phyloP scores from a whole-genome alignment of 2,329 filamentous ascomycete species.

The Lecanicillium sp. region DNA sequence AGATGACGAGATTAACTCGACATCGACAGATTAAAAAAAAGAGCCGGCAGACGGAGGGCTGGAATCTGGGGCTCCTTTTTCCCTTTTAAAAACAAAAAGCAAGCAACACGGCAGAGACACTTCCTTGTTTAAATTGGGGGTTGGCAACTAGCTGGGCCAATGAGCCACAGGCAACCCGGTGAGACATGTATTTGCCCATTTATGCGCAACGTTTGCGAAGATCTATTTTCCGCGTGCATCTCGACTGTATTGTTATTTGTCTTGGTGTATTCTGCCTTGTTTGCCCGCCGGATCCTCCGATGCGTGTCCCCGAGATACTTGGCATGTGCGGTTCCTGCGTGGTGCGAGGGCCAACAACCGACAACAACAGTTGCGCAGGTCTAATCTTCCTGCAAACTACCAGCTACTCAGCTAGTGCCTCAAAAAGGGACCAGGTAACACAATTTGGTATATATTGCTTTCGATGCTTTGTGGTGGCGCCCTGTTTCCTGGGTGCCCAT shows the following conservation, averaged over 20 bases:
- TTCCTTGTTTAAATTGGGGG: conserved; percentile 1
- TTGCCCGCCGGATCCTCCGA: not conserved
- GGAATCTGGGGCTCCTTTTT: too few relatives aligned
- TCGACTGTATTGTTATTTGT: not conserved
- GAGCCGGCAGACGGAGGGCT: not conserved
- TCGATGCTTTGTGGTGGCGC: not conserved
- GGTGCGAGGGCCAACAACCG: not conserved
- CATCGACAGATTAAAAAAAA: not conserved
- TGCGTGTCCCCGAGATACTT: not conserved
- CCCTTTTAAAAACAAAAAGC: conserved; percentile 3
- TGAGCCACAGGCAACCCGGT: not conserved
- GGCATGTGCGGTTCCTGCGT: not conserved
- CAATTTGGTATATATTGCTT: not conserved
- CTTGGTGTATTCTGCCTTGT: not conserved
- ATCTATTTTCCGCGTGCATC: too few relatives aligned
- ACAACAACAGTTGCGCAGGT: not conserved
- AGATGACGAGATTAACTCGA: too few relatives aligned
- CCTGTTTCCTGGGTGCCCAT: not conserved
- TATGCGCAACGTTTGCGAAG: not conserved
- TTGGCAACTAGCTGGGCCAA: not conserved
- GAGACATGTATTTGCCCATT: not conserved
- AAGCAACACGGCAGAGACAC: not conserved
- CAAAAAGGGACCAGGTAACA: not conserved
- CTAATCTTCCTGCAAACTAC: not conserved
- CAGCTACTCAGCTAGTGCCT: not conserved